These are phyloP conservation scores for Phytomonas sp. DNA, from an alignment of 208 protist species.

Conservation along the genomic window DNA sequence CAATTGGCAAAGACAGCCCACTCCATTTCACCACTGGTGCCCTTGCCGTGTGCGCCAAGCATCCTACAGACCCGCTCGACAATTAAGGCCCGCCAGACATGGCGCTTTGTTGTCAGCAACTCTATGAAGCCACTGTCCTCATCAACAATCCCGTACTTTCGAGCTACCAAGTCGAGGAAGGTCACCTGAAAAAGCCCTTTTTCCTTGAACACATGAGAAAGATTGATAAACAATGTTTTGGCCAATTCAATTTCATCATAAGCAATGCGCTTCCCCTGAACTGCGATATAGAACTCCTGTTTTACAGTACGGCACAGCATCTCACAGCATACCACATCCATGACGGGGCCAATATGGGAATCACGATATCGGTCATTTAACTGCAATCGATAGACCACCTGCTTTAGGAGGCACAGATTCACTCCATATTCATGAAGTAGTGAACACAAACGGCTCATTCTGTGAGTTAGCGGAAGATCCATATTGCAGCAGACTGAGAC, in stretches of 20 bases:
- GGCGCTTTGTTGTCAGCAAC: constrained; percentile 26
- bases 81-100: constrained; percentile 31
- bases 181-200: constrained; percentile 26
- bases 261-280: constrained; percentile 71
- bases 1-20: constrained; percentile 45
- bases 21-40: constrained; percentile 17
- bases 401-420: constrained; percentile 77
- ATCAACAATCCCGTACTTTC: constrained; percentile 71
- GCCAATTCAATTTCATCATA: constrained; percentile 53
- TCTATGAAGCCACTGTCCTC: constrained; percentile 53
- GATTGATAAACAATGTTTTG: constrained; percentile 38
- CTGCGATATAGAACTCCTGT: constrained; percentile 78
- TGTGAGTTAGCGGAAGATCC: not conserved
- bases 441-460: constrained; percentile 14
- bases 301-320: constrained; percentile 71
- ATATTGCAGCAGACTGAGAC: constrained; percentile 17
- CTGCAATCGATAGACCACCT: constrained; percentile 25
- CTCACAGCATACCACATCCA: constrained; percentile 40
- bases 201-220: constrained; percentile 40
- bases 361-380: not conserved
- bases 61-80: constrained; percentile 53
- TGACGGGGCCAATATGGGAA: constrained; percentile 10
- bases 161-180: constrained; percentile 46
- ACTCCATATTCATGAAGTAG: constrained; percentile 56
- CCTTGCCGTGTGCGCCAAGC: constrained; percentile 32